Conservation (phyloP, 2,329 filamentous ascomycete genomes). For the Trichoderma sp. region DNA sequence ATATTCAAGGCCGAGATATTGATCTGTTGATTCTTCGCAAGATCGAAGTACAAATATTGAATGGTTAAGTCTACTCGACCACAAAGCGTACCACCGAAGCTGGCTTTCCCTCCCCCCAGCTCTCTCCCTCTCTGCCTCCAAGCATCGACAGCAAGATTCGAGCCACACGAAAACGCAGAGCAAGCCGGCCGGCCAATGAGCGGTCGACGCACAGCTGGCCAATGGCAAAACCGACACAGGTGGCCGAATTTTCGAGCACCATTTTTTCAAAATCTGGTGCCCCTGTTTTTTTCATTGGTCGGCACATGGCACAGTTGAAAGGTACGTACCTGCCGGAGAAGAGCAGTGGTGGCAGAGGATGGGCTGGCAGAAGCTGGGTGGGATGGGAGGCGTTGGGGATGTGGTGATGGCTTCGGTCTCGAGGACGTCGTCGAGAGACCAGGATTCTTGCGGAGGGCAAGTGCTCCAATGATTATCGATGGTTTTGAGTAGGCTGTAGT, state of each 20-base stretch:
- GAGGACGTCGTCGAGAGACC: not conserved
- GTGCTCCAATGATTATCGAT: not conserved
- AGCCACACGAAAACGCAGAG: slow-evolving; percentile 36
- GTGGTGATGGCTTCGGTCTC: not conserved
- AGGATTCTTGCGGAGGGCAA: not conserved
- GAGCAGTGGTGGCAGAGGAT: not conserved
- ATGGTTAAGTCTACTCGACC: too few relatives aligned
- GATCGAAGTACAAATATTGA: too few relatives aligned
- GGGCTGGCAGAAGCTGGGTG: not conserved
- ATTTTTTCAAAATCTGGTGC: not conserved
- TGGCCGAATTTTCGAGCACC: not conserved
- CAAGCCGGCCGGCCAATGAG: not conserved
- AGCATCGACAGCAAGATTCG: not conserved
- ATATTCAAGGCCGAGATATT: too few relatives aligned
- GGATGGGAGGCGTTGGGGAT: not conserved
- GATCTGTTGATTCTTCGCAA: too few relatives aligned
- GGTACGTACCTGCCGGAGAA: not conserved
- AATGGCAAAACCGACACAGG: slow-evolving; percentile 2
- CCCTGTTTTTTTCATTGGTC: not conserved
- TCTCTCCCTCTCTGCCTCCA: not conserved
- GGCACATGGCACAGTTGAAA: not conserved
- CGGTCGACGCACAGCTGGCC: not conserved
- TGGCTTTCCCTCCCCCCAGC: not conserved
- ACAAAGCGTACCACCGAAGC: not conserved
- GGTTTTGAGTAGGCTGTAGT: not conserved